Evolutionary conservation across 2,329 filamentous ascomycete species (phyloP), one percentile per base, ranked within the genome.

Genomic region (Ophiostoma sp.): DNA sequence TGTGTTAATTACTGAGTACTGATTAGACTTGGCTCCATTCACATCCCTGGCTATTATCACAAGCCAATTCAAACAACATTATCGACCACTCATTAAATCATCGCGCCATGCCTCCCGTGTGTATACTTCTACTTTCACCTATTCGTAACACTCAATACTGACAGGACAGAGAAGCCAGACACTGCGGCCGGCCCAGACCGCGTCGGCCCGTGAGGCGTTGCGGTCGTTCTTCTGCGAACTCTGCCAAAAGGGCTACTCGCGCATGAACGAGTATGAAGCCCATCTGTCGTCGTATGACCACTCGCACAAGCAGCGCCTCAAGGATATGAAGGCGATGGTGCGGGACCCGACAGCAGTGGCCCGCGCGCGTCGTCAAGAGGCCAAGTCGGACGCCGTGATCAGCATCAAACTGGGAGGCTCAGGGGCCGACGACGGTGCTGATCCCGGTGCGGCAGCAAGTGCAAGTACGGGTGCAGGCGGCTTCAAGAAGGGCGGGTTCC

Each of bases 251-350:
- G 94, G 94, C 76, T 99, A 98, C 81, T 89, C 90, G 1, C 93
- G 95, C 70, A 94, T 96, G 85, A 94, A 96, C 77, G 94, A 98
- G 79, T 97, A 96, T 79, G 94, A 98, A 80, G 90, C 94, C 8
- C 95, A 99, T 79, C 91, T 97, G 70, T 89, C 89, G 73, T 95
- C 91, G 76, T 98, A 98, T 80, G 95, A 98, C 78, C 95, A 99
- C 80, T 91, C 92, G 75, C 95, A 99, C 80, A 94, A 93, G 79
- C 93, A 96, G 81, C 90, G 92, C 67, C 86, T 94, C 71, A 92
- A 92, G 79, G 91, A 95, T 76, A 93, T 94, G 91, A 93, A 93
- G 80, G 89, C 91, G 76, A 90, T 94, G 83, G 89, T 90, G 41
- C 88, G 89, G 74, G 89, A 93, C 74, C 88, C 90, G 1, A 85